These are phyloP conservation scores for Nicotiana knightiana DNA, from an alignment of 257 asterid genomes.

Conservation along the genomic window DNA sequence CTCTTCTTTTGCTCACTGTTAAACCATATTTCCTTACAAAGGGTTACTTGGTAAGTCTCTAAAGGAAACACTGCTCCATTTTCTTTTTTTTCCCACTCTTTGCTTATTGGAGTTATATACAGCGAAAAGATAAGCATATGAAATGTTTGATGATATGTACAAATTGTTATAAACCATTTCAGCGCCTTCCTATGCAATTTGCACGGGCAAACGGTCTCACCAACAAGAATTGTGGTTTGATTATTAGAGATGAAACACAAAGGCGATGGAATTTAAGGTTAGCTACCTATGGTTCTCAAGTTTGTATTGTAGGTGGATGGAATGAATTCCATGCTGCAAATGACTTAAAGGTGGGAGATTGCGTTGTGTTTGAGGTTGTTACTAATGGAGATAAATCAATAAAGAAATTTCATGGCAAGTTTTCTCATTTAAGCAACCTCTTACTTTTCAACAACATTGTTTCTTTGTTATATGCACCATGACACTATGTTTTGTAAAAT, in stretches of 20 bases:
- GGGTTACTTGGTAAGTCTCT: background rate
- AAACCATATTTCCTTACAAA: background rate
- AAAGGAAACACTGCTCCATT: background rate
- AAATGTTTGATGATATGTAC: too few species aligned
- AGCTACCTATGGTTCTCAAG: background rate
- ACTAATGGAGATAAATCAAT: too few species aligned
- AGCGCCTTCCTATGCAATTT: too few species aligned
- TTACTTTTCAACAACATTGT: background rate
- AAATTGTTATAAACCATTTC: too few species aligned
- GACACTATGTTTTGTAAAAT: background rate
- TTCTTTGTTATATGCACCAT: background rate
- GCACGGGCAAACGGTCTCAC: too few species aligned
- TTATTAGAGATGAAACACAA: slow-evolving; percentile 1
- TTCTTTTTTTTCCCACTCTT: background rate
- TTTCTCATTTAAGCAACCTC: background rate
- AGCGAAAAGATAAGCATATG: background rate
- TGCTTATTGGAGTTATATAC: background rate
- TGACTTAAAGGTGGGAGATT: background rate
- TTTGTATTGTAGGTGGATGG: background rate
- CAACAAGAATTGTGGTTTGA: background rate
- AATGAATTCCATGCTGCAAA: background rate
- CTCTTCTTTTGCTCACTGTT: background rate
- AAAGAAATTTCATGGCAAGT: too few species aligned
- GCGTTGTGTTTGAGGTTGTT: too few species aligned
- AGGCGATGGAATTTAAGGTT: background rate